phyloP scores from a whole-genome alignment of 2,329 filamentous ascomycete genomes.

The Exserohilum rostratum region DNA sequence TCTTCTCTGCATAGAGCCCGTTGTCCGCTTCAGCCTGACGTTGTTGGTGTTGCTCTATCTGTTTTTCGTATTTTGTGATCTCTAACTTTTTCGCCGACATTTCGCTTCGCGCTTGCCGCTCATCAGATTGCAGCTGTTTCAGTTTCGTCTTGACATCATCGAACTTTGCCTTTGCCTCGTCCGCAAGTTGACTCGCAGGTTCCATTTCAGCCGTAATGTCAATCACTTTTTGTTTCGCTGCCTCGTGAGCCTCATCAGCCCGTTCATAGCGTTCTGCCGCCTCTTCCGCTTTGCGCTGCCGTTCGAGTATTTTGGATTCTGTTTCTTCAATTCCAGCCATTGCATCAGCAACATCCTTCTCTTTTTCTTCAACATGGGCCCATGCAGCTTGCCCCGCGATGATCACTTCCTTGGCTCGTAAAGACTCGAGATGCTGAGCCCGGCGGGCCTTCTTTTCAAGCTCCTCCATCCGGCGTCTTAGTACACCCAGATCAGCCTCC shows the following conservation, averaged over 20 bases:
- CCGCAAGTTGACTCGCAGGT: slow-evolving; percentile 56
- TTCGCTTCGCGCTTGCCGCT: slow-evolving; percentile 67
- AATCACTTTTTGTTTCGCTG: slow-evolving; percentile 43
- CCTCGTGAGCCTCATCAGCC: slow-evolving; percentile 49
- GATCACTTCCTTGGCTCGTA: slow-evolving; percentile 66
- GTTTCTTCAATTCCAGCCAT: slow-evolving; percentile 38
- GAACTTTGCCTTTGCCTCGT: slow-evolving; percentile 59
- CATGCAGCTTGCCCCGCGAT: slow-evolving; percentile 77
- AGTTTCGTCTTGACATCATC: slow-evolving; percentile 62
- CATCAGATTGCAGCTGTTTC: slow-evolving; percentile 60
- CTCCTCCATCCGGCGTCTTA: slow-evolving; percentile 65
- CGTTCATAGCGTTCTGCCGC: slow-evolving; percentile 52
- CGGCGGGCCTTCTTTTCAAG: slow-evolving; percentile 69
- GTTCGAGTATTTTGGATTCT: slow-evolving; percentile 57
- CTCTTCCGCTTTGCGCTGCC: slow-evolving; percentile 53
- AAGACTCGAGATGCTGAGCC: slow-evolving; percentile 68
- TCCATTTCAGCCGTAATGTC: slow-evolving; percentile 45
- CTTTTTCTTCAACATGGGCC: slow-evolving; percentile 81
- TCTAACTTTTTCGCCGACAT: slow-evolving; percentile 60
- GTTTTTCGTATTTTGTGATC: slow-evolving; percentile 50
- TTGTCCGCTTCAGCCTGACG: slow-evolving; percentile 70
- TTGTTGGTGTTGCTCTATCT: slow-evolving; percentile 62
- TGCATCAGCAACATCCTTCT: slow-evolving; percentile 53
- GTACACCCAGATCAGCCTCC: slow-evolving; percentile 65
- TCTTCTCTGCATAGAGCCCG: slow-evolving; percentile 68